phyloP scores from a whole-genome alignment of 1,284 basidiomycete species.

The Ustilago trichophora region DNA sequence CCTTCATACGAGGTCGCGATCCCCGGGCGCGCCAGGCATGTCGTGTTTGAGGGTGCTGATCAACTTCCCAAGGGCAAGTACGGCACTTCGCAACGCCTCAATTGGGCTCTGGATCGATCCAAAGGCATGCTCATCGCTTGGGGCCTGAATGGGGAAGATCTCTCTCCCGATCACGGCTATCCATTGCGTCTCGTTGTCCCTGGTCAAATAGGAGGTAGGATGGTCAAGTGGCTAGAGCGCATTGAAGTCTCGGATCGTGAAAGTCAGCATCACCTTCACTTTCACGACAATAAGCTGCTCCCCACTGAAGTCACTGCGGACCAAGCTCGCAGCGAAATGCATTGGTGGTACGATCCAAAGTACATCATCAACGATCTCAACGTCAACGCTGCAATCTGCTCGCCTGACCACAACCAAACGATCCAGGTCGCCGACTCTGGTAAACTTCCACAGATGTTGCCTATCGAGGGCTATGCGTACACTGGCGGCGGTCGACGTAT shows the following conservation, averaged over 20 bases:
- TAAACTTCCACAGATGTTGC: constrained; percentile 14
- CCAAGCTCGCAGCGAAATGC: constrained; percentile 71
- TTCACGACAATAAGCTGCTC: constrained; percentile 74
- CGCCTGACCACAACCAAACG: constrained; percentile 73
- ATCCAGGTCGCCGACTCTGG: constrained; percentile 59
- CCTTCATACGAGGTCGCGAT: constrained; percentile 56
- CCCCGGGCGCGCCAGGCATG: constrained; percentile 69
- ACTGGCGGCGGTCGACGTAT: constrained; percentile 75
- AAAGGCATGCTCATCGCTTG: constrained; percentile 75
- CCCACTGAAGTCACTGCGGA: constrained; percentile 73
- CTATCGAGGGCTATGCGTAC: constrained; percentile 74
- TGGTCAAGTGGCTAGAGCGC: constrained; percentile 72
- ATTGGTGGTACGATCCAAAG: constrained; percentile 76
- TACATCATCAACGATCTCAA: constrained; percentile 73
- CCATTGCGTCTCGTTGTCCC: constrained; percentile 75
- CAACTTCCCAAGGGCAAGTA: constrained; percentile 75
- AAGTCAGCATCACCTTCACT: constrained; percentile 69
- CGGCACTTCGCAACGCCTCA: constrained; percentile 73
- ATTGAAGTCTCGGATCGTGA: constrained; percentile 73
- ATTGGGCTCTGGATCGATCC: constrained; percentile 70
- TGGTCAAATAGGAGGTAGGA: constrained; percentile 74
- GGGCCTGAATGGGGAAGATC: constrained; percentile 71
- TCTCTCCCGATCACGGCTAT: constrained; percentile 75
- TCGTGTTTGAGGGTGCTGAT: constrained; percentile 76
- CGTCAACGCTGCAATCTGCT: constrained; percentile 74